These are phyloP conservation scores for Scorias spongiosa DNA, from an alignment of 2,329 filamentous ascomycete genomes.

Conservation along the genomic window DNA sequence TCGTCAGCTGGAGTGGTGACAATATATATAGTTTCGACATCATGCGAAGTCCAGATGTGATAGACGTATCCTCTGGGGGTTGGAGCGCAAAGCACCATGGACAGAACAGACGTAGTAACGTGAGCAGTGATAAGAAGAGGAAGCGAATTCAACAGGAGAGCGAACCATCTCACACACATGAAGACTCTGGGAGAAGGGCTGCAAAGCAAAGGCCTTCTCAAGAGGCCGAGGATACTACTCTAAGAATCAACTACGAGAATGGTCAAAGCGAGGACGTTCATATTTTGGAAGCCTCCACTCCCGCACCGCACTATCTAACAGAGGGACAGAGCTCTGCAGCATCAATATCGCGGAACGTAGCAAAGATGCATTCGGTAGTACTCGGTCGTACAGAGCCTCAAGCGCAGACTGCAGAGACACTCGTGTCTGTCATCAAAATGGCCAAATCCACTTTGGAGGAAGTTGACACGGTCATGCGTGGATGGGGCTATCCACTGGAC, in stretches of 20 bases:
- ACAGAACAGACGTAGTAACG: constrained; percentile 13
- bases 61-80: constrained; percentile 19
- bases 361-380: constrained; percentile 39
- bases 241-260: constrained; percentile 44
- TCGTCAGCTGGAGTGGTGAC: constrained; percentile 54
- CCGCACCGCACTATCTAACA: constrained; percentile 26
- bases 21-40: constrained; percentile 50
- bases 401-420: constrained; percentile 14
- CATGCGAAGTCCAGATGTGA: constrained; percentile 40
- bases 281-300: constrained; percentile 19
- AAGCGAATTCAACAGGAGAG: constrained; percentile 34
- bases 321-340: constrained; percentile 38
- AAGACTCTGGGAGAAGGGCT: constrained; percentile 11
- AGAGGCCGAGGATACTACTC: constrained; percentile 23
- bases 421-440: constrained; percentile 18
- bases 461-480: constrained; percentile 40
- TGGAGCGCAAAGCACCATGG: background rate
- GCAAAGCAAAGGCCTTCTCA: constrained; percentile 29
- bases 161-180: constrained; percentile 22
- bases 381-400: constrained; percentile 30
- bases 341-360: constrained; percentile 39
- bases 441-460: constrained; percentile 33
- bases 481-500: constrained; percentile 45
- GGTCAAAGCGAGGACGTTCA: constrained; percentile 44
- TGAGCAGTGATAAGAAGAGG: constrained; percentile 35